A percentile compares a stretch with the other conserved stretches of the same genome.
These are phyloP conservation scores for Flueggea neowawraea DNA, from an alignment of 441 rosid species.

Conservation along the genomic window DNA sequence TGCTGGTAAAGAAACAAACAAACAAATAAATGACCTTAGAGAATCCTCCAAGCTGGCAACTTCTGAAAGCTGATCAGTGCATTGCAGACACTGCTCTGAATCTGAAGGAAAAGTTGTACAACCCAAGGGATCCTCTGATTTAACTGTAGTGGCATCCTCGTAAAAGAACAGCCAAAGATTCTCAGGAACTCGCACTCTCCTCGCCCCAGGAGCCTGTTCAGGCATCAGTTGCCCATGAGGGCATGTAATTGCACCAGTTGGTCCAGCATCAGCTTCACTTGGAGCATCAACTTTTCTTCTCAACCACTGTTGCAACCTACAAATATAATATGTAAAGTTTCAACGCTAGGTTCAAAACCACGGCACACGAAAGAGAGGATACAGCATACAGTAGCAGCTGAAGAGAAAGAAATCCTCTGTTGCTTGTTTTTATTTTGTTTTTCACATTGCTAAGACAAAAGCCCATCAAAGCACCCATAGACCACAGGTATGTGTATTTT, in stretches of 20 bases:
- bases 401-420: too few relatives aligned
- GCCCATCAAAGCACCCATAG: too few relatives aligned
- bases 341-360: conserved; percentile 2
- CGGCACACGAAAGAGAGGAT: too few relatives aligned
- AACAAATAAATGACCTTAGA: conserved; percentile 50
- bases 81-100: conserved; percentile 63
- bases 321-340: not conserved
- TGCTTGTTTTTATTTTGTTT: too few relatives aligned
- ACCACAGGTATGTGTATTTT: too few relatives aligned
- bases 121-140: conserved; percentile 60
- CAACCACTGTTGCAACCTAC: conserved; percentile 97
- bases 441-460: too few relatives aligned
- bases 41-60: conserved; percentile 90
- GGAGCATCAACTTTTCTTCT: conserved; percentile 97
- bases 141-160: conserved; percentile 69
- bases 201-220: conserved; percentile 93
- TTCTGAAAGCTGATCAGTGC: conserved; percentile 84
- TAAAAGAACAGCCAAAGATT: conserved; percentile 83
- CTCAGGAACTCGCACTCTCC: conserved; percentile 81
- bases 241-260: conserved; percentile 75
- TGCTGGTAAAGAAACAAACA: too few relatives aligned
- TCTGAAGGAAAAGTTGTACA: conserved; percentile 58
- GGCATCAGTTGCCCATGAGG: conserved; percentile 84
- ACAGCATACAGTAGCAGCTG: too few relatives aligned
- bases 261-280: conserved; percentile 92